Base-by-base conservation (phyloP, 1,284 basidiomycete species). In the Pseudozyma hubeiensis region DNA sequence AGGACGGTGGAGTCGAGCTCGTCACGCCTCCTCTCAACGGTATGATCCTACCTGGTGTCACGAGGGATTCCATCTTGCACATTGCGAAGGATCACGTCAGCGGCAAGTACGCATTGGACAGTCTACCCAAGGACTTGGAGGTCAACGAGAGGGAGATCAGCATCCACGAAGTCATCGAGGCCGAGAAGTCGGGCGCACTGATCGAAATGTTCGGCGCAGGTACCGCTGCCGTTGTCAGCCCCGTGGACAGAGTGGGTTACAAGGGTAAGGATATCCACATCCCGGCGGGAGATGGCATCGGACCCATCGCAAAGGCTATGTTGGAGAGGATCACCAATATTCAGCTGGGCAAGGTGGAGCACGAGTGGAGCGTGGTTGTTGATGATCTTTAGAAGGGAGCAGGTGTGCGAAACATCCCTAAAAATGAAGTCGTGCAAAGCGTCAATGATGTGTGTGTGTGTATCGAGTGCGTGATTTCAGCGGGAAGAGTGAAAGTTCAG, bases 31-130 rank as follows among this genome's bases (percentile, higher is more conserved):
- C 95, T 5, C 88, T 98, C 43, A 93, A 93, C 81, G 95, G 95
- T 59, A 91, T 97, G 88, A 94, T 99, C 81, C 90, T 99, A 14
- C 95, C 96, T 11, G 96, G 96, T 69, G 92, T 99, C 17, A 98
- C 95, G 8, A 91, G 96, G 69, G 94, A 97, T 85, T 81, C 79
- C 30, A 91, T 97, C 46, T 89, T 99, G 40, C 83, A 88, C 9
- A 90, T 99, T 53, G 92, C 93, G 1, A 89, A 90, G 44, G 90
- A 89, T 17, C 96, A 98, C 83, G 84, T 87, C 4, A 85, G 86
- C 2, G 87, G 89, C 4, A 90, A 91, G 53, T 84, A 88, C 6
- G 64, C 81, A 10, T 47, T 84, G 50, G 61, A 78, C 46, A 55
- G 57, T 10, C 51, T 83, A 31, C 80, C 82, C 2, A 48, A 67